Base-by-base conservation (phyloP, 164 flowering plant genomes). In the Vitis amurensis region DNA sequence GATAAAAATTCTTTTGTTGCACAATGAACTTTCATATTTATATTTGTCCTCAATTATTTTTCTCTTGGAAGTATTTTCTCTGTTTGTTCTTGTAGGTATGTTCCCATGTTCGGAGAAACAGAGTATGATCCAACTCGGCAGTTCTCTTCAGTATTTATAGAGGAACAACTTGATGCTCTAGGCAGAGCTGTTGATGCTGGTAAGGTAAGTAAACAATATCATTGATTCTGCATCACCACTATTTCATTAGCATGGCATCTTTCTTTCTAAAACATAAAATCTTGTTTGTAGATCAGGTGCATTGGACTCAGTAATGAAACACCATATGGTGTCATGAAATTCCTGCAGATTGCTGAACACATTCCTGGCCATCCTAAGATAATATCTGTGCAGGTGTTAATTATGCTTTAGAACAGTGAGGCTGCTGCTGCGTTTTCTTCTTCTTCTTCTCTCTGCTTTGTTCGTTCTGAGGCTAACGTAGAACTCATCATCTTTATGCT, bases 31-130 rank as follows among this genome's bases (percentile, higher is more conserved):
- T 37, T 37, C 44, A 37, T 37, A 23, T 37, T 37, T 3, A 6
- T 37, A 3, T 37, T 37, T 0, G 7, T 3, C 7, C 44, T 37
- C 44, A 37, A 37, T 37, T 37, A 37, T 63, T 31, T 49, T 30
- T 37, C 55, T 31, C 49, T 58, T 75, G 31, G 31, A 68, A n/a
- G 50, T 70, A 23, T 63, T 60, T 72, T n/a, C 14, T 50, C 47
- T 74, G 27, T 44, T 50, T 70, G 53, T 74, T 76, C 69, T 58
- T 79, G 63, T 71, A 92, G 96, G 52, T 89, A 88, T 75, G 86
- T 88, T 63, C 98, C 97, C n/a, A 93, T 93, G 98, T 93, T 93
- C 89, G 98, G 98, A 82, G 94, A 93, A 79, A 87, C 80, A 62
- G 92, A 89, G 55, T 93, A 89, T 80, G 89, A 91, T 77, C 89